These are phyloP conservation scores for Diplodia mutila DNA, from an alignment of 2,329 filamentous ascomycete genomes.

Conservation along the genomic window DNA sequence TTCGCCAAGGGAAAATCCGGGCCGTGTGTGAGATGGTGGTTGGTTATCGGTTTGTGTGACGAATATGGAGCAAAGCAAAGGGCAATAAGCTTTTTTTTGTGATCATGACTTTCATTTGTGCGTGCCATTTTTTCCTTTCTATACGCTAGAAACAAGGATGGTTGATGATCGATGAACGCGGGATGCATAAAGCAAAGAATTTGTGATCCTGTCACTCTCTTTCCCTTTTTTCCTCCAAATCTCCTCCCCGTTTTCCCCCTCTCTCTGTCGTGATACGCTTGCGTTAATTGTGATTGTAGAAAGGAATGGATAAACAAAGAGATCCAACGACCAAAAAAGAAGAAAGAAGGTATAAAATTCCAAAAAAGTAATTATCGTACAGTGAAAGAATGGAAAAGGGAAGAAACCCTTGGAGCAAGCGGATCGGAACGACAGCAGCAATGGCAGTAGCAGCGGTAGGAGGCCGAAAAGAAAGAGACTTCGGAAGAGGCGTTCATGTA, in stretches of 20 bases:
- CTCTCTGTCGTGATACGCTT: conserved; percentile 4
- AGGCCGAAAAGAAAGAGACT: not conserved
- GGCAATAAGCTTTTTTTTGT: not conserved
- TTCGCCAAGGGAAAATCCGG: too few relatives aligned
- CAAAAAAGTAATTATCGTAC: conserved; percentile 10
- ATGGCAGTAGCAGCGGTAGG: not conserved
- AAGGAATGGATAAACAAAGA: not conserved
- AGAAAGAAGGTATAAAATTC: not conserved
- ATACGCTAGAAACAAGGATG: not conserved
- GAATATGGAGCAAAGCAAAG: not conserved
- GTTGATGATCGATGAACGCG: not conserved
- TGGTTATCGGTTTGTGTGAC: not conserved
- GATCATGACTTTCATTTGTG: conserved; percentile 15
- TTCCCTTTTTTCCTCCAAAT: too few relatives aligned
- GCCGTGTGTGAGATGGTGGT: not conserved
- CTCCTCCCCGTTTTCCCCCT: too few relatives aligned
- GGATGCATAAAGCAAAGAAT: not conserved
- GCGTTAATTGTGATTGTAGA: not conserved
- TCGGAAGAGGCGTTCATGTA: not conserved
- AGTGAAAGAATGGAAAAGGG: not conserved
- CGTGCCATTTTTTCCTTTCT: not conserved
- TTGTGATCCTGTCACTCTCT: not conserved
- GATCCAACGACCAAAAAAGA: not conserved
- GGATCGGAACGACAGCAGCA: not conserved
- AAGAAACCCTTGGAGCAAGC: not conserved